These are phyloP conservation scores for Plasmodium coatneyi DNA, from an alignment of 169 alveolate species.

Conservation along the genomic window DNA sequence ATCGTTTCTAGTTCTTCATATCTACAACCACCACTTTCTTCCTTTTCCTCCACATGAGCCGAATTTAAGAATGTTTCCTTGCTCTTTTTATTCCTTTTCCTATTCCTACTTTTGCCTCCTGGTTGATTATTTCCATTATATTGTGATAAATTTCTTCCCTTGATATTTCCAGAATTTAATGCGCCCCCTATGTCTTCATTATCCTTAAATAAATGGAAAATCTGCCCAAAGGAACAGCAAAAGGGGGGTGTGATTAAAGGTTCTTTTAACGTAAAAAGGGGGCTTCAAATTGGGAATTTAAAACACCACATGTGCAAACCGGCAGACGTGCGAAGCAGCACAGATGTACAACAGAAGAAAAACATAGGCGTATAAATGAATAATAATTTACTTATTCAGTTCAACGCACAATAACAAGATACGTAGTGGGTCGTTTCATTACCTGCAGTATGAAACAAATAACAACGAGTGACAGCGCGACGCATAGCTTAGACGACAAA, in stretches of 20 bases:
- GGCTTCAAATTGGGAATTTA: not conserved
- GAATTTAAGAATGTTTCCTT: not conserved
- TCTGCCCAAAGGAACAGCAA: not conserved
- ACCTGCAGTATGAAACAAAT: constrained; percentile 2
- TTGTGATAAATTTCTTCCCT: constrained; percentile 21
- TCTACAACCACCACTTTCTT: constrained; percentile 5
- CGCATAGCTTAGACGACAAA: not conserved
- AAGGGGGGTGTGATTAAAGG: not conserved
- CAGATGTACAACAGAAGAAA: not conserved
- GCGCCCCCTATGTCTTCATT: not conserved
- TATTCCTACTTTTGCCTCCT: not conserved
- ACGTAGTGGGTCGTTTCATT: not conserved
- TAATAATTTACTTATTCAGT: not conserved
- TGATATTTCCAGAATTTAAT: not conserved
- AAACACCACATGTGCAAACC: not conserved
- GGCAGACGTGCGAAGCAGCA: not conserved
- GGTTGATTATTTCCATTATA: not conserved
- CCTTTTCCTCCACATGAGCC: not conserved
- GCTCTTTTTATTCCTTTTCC: not conserved
- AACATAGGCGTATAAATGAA: not conserved
- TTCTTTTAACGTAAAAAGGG: not conserved
- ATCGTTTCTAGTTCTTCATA: constrained; percentile 24
- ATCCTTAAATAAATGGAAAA: not conserved
- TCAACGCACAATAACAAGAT: not conserved
- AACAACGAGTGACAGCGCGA: not conserved